Evolutionary conservation across 73 alveolate genomes (phyloP), one percentile per base, ranked within the genome.

Genomic region (Breviolum minutum): DNA sequence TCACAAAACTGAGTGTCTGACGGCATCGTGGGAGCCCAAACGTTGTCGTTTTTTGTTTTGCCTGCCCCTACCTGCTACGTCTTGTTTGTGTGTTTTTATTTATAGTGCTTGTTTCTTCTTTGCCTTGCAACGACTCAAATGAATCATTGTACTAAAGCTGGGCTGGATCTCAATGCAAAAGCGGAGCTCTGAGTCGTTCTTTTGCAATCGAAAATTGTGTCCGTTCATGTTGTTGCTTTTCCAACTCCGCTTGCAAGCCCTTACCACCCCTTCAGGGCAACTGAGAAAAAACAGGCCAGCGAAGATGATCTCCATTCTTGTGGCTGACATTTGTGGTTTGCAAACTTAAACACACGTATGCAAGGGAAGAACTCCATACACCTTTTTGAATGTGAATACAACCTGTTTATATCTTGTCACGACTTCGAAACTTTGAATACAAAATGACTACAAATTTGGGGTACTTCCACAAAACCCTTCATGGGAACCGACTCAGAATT

Each of bases 221-320:
- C 24, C 22, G 63, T 77, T 14, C 87, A 79, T 79, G 61, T 77
- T 29, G 63, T 27, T 16, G 26, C 63, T 8, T n/a, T 77, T 9
- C 1, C 24, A 30, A 12, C 62, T 61, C 76, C 61, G 26, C 73
- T 54, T 7, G 54, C 76, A 61, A 61, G 92, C 76, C 92, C 73
- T 48, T 32, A 40, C 92, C 62, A 83, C 92, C 76, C 92, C 76
- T 83, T 81, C 71, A 81, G 90, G 90, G 92, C 76, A 83, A 74
- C 92, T 83, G 76, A 83, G 68, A 80, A 76, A 76, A 29, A 13
- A 80, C 13, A 20, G 63, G n/a, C 63, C 63, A 7, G 88, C 88
- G 32, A 66, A 48, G 68, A 19, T 27, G 54, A 71, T 60, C 76
- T 40, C 54, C 54, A 3, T 40, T 40, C 0, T 40, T 40, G 54